Evolutionary conservation across 805 yeast genomes (phyloP).

Genomic region (Debaryomyces tyrocola): DNA sequence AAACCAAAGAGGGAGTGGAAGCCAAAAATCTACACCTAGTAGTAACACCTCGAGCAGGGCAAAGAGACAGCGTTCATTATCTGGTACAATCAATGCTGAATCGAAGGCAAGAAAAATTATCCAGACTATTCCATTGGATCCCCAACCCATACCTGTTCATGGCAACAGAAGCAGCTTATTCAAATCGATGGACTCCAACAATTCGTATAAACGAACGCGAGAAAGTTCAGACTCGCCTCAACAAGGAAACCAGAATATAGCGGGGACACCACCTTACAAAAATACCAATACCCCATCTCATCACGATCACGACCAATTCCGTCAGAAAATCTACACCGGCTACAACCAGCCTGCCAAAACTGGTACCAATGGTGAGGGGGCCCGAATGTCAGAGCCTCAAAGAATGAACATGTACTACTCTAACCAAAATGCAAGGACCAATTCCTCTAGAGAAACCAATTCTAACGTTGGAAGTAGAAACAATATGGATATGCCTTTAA

Average conservation of each 20-base stretch:
- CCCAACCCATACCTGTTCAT: conserved; percentile 63
- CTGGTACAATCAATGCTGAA: conserved; percentile 62
- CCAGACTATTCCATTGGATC: conserved; percentile 78
- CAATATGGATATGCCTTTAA: background rate
- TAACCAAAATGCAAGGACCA: background rate
- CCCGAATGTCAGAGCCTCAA: background rate
- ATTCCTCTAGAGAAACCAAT: background rate
- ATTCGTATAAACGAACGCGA: background rate
- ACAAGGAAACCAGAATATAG: background rate
- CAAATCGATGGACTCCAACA: conserved; percentile 30
- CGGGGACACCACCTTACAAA: background rate
- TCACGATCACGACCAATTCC: background rate
- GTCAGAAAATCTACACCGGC: background rate
- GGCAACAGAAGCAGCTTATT: conserved; percentile 37
- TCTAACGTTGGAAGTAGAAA: background rate
- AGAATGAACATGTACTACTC: background rate
- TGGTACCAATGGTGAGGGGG: no score
- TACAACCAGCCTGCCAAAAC: no score
- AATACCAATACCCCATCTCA: background rate
- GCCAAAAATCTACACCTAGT: conserved; percentile 39
- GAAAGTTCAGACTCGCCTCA: background rate
- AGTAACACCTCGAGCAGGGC: conserved; percentile 33
- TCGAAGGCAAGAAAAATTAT: conserved; percentile 73
- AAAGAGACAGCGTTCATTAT: conserved; percentile 49
- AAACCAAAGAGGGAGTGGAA: conserved; percentile 7